Evolutionary conservation across 345 rosid genomes (phyloP).

Genomic region (Heritiera littoralis): DNA sequence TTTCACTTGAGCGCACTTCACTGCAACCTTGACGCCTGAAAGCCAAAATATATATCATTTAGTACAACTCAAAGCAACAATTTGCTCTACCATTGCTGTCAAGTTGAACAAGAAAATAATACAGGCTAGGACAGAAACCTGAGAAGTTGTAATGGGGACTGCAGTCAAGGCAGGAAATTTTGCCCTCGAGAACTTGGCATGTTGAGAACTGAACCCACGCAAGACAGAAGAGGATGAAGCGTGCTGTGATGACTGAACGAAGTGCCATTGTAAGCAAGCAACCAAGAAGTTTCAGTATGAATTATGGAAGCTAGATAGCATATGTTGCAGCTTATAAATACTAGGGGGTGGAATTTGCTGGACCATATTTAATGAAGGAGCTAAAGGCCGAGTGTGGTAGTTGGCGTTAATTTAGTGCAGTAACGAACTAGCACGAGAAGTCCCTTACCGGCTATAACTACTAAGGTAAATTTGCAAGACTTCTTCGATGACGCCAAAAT

Average conservation of each 20-base stretch:
- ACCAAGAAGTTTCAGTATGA: constrained; percentile 16
- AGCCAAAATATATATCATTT: constrained; percentile 7
- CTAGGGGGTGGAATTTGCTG: neutral
- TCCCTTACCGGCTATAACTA: neutral
- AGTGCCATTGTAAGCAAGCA: constrained; percentile 45
- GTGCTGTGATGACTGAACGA: constrained; percentile 18
- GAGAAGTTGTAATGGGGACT: constrained; percentile 46
- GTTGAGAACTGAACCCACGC: constrained; percentile 43
- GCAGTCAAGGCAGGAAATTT: constrained; percentile 72
- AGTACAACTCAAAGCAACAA: neutral
- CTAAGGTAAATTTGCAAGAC: no score
- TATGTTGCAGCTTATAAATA: constrained; percentile 27
- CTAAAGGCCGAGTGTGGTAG: neutral
- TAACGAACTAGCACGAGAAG: neutral
- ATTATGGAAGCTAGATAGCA: neutral
- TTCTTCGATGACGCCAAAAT: no score
- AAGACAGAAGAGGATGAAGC: constrained; percentile 36
- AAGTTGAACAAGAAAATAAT: neutral
- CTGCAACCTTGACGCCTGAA: constrained; percentile 55
- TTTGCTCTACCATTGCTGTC: no score
- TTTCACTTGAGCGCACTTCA: constrained; percentile 62
- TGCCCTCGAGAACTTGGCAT: constrained; percentile 45
- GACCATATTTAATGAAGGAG: constrained; percentile 35
- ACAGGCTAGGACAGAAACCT: constrained; percentile 37
- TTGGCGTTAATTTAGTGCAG: constrained; percentile 13